Percentiles rank a stretch among this genome's conserved stretches.
Conservation (phyloP, 1,139 yeast species). For the Nematodospora anomalae region DNA sequence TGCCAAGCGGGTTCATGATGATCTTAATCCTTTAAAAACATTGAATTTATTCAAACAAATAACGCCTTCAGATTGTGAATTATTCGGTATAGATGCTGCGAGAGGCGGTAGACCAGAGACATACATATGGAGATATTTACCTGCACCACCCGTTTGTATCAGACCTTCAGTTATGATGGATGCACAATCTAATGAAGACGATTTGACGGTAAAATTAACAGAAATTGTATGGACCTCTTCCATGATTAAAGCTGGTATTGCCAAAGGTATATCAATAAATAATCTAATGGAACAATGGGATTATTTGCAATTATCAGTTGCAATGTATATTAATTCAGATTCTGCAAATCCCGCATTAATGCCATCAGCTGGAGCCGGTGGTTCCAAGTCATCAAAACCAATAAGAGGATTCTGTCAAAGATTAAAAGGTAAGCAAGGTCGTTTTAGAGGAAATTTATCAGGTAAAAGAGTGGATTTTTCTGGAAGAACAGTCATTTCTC, state of each 20-base stretch:
- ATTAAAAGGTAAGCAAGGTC: conserved; percentile 96
- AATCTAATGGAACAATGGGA: conserved; percentile 99
- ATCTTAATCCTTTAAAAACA: conserved; percentile 89
- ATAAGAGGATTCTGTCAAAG: conserved; percentile 97
- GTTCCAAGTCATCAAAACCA: conserved; percentile 67
- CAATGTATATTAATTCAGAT: conserved; percentile 96
- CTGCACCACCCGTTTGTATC: conserved; percentile 98
- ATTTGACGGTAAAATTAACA: conserved; percentile 89
- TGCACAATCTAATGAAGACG: conserved; percentile 95
- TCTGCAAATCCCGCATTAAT: conserved; percentile 81
- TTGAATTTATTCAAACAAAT: conserved; percentile 84
- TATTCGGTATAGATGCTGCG: conserved; percentile 85
- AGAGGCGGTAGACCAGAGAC: conserved; percentile 94
- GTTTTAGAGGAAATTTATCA: conserved; percentile 95
- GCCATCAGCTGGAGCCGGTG: conserved; percentile 59
- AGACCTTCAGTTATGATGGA: conserved; percentile 96
- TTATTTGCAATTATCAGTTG: conserved; percentile 88
- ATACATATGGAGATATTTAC: conserved; percentile 94
- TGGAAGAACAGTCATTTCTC: conserved; percentile 97
- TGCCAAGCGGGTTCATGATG: conserved; percentile 86
- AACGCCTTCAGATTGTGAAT: conserved; percentile 83
- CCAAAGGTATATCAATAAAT: conserved; percentile 88
- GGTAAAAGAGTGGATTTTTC: conserved; percentile 99
- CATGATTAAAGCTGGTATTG: conserved; percentile 89
- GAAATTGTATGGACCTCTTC: conserved; percentile 97